These are phyloP conservation scores for Aquilaria sinensis DNA, from an alignment of 345 rosid species.

Conservation along the genomic window DNA sequence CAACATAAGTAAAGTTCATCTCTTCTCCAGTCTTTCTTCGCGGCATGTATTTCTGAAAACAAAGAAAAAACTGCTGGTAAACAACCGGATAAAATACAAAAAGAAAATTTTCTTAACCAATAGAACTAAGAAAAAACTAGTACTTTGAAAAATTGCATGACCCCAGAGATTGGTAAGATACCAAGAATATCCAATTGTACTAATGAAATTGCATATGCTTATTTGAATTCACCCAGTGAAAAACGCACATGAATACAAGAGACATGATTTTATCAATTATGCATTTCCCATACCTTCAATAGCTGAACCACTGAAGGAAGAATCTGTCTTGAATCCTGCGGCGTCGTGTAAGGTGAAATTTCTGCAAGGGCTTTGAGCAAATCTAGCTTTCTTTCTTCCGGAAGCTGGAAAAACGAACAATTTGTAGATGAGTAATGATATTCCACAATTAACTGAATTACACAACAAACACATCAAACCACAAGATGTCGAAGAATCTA, in stretches of 20 bases:
- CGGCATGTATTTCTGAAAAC: conserved; percentile 87
- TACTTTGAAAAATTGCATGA: not conserved
- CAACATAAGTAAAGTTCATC: conserved; percentile 90
- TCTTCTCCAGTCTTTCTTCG: conserved; percentile 88
- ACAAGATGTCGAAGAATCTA: too few species aligned
- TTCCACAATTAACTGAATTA: too few species aligned
- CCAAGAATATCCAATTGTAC: not conserved
- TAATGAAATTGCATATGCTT: not conserved
- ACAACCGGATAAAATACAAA: not conserved
- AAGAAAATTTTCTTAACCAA: not conserved
- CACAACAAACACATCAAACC: too few species aligned
- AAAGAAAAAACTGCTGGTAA: conserved; percentile 4
- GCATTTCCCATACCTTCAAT: conserved; percentile 48
- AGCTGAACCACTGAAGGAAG: conserved; percentile 89
- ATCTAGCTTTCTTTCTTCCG: conserved; percentile 94
- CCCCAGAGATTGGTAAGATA: not conserved
- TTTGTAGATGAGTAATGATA: not conserved
- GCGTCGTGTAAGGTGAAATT: conserved; percentile 76
- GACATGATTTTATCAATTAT: not conserved
- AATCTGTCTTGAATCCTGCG: conserved; percentile 92
- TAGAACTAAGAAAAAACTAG: too few species aligned
- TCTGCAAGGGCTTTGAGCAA: conserved; percentile 94
- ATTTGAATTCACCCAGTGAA: too few species aligned
- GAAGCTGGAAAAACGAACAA: conserved; percentile 52
- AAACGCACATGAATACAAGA: too few species aligned